Evolutionary conservation across 2,329 filamentous ascomycete species (phyloP).

Genomic region (Monosporascus sp.): DNA sequence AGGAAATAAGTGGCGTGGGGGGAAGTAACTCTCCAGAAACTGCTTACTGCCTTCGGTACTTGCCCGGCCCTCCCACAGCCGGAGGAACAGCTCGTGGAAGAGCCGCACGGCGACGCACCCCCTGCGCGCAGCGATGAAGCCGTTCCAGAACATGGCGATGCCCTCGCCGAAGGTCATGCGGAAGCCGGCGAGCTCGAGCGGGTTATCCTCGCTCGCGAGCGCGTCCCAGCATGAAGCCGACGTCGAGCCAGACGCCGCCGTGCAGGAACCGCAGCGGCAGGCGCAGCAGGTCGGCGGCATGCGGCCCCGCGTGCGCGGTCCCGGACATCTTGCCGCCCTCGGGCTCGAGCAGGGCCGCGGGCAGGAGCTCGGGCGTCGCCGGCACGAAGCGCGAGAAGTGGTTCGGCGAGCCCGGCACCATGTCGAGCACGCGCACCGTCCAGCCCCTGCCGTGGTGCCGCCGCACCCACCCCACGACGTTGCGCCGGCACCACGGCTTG

Average conservation of each 20-base stretch:
- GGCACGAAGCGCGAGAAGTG: constrained; percentile 19
- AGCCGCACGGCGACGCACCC: constrained; percentile 27
- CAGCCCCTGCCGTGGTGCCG: constrained; percentile 11
- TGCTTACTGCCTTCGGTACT: too few relatives aligned
- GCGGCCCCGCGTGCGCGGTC: constrained; percentile 24
- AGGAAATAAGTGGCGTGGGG: too few relatives aligned
- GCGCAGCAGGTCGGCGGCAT: constrained; percentile 31
- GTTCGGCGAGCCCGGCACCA: constrained; percentile 12
- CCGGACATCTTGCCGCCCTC: too few relatives aligned
- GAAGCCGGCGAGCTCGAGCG: constrained; percentile 11
- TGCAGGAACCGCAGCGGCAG: constrained; percentile 14
- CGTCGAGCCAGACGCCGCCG: constrained; percentile 18
- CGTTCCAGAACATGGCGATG: constrained; percentile 15
- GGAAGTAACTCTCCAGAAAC: too few relatives aligned
- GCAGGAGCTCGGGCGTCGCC: constrained; percentile 23
- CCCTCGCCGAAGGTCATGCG: constrained; percentile 12
- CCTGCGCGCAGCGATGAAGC: constrained; percentile 27
- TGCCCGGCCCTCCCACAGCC: constrained; percentile 12
- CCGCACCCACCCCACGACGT: constrained; percentile 17
- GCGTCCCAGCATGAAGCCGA: constrained; percentile 15
- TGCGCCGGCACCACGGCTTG: constrained; percentile 15
- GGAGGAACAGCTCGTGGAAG: constrained; percentile 20
- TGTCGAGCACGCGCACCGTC: constrained; percentile 18
- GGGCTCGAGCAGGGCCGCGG: constrained; percentile 1
- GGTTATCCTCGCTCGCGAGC: constrained; percentile 5